Conservation (phyloP, 495 filamentous ascomycete species). For the Hypoxylon rickii region DNA sequence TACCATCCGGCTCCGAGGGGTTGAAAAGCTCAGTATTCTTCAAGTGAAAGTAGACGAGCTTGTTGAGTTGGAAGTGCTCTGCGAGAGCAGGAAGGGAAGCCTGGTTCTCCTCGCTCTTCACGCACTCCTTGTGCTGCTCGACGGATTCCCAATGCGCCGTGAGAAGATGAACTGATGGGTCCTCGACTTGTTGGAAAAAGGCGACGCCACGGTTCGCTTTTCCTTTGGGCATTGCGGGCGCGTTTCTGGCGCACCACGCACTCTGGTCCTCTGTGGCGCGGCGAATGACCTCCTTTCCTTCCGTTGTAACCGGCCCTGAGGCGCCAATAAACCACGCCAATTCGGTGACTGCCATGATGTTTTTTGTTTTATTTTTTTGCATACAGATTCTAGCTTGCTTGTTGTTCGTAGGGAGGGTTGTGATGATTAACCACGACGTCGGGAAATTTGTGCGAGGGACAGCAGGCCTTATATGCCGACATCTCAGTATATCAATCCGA, state of each 20-base stretch:
- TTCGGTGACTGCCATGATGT: slow-evolving; percentile 58
- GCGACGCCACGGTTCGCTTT: slow-evolving; percentile 31
- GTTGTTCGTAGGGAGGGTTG: too few relatives aligned
- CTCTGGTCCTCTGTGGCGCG: slow-evolving; percentile 41
- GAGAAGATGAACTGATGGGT: slow-evolving; percentile 52
- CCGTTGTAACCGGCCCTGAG: slow-evolving; percentile 23
- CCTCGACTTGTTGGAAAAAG: slow-evolving; percentile 53
- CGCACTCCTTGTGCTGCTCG: slow-evolving; percentile 54
- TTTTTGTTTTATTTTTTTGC: not conserved
- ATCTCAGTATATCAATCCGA: too few relatives aligned
- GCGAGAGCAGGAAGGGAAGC: slow-evolving; percentile 23
- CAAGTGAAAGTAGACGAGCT: slow-evolving; percentile 47
- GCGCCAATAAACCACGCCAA: slow-evolving; percentile 53
- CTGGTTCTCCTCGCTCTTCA: slow-evolving; percentile 44
- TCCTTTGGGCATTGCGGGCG: slow-evolving; percentile 25
- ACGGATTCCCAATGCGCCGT: slow-evolving; percentile 57
- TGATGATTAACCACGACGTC: too few relatives aligned
- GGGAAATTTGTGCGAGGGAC: too few relatives aligned
- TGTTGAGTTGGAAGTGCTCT: slow-evolving; percentile 36
- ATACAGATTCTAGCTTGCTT: too few relatives aligned
- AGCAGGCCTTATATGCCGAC: too few relatives aligned
- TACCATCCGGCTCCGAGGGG: slow-evolving; percentile 11
- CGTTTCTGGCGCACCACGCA: slow-evolving; percentile 42
- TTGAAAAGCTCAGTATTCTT: slow-evolving; percentile 48
- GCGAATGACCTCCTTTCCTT: slow-evolving; percentile 35